These are phyloP conservation scores for Phaffia rhodozyma DNA, from an alignment of 1,284 basidiomycete genomes.

Conservation along the genomic window DNA sequence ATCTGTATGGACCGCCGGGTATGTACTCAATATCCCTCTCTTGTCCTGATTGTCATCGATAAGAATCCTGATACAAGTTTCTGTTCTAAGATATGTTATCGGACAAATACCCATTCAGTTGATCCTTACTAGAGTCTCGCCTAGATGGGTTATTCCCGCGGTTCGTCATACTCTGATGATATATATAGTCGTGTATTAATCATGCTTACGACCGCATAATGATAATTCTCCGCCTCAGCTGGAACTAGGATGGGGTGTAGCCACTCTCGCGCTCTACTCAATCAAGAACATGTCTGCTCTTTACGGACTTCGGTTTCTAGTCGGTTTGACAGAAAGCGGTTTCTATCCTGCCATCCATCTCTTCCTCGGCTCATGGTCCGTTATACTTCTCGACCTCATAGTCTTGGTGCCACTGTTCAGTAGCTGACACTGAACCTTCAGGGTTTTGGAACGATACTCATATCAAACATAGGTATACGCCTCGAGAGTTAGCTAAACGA, in stretches of 20 bases:
- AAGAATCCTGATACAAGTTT: neutral
- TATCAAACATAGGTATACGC: slow-evolving; percentile 24
- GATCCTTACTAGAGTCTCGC: slow-evolving; percentile 28
- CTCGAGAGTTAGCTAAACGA: slow-evolving; percentile 29
- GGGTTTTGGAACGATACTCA: neutral
- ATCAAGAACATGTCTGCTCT: slow-evolving; percentile 15
- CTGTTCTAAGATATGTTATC: neutral
- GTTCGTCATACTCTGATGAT: too few species aligned
- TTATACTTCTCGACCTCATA: too few species aligned
- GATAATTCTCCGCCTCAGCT: slow-evolving; percentile 2
- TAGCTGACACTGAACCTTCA: too few species aligned
- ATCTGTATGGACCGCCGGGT: slow-evolving; percentile 30
- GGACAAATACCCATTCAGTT: slow-evolving; percentile 29
- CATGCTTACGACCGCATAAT: too few species aligned
- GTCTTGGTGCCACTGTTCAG: too few species aligned
- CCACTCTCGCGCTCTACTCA: slow-evolving; percentile 26
- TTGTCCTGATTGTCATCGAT: slow-evolving; percentile 17
- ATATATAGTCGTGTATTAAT: too few species aligned
- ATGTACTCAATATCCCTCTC: slow-evolving; percentile 26
- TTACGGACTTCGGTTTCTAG: slow-evolving; percentile 22
- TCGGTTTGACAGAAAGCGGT: slow-evolving; percentile 18
- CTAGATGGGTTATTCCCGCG: slow-evolving; percentile 27
- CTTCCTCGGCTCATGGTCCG: slow-evolving; percentile 23
- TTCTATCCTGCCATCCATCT: slow-evolving; percentile 29
- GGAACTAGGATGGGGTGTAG: slow-evolving; percentile 29